phyloP scores from a whole-genome alignment of 148 eudicot species.

The Rhododendron ovatum region DNA sequence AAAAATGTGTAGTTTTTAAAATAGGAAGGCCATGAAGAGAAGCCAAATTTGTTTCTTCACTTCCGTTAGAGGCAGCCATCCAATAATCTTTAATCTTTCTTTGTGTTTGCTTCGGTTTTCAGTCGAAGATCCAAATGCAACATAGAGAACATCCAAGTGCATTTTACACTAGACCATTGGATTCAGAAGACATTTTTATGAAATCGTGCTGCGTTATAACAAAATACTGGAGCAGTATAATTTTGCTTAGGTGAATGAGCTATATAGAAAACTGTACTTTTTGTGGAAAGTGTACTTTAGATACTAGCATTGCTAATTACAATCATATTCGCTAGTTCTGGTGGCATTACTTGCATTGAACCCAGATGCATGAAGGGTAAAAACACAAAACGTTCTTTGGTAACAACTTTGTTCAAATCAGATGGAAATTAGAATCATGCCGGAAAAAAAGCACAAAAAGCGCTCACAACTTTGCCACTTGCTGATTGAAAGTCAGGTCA shows the following conservation, averaged over 20 bases:
- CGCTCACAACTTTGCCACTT: conserved; percentile 51
- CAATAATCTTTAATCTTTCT: neutral
- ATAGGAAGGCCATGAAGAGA: neutral
- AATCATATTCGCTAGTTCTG: neutral
- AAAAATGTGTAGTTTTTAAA: neutral
- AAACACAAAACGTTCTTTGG: neutral
- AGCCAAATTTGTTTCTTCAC: neutral
- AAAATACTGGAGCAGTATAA: too few relatives aligned
- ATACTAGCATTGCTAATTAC: too few relatives aligned
- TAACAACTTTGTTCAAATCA: neutral
- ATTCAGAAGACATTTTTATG: neutral
- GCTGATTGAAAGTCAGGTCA: conserved; percentile 54
- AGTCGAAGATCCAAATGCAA: neutral
- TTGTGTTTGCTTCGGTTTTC: neutral
- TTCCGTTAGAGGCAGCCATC: neutral
- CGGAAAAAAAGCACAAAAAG: neutral
- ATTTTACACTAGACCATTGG: neutral
- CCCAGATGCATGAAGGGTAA: neutral
- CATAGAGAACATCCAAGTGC: neutral
- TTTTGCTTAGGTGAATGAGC: neutral
- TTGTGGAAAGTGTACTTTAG: too few relatives aligned
- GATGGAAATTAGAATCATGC: neutral
- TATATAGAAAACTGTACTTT: neutral
- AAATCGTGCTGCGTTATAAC: neutral
- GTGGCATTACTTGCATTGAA: neutral